These are phyloP conservation scores for Daldinia caldariorum DNA, from an alignment of 495 filamentous ascomycete species.

Conservation along the genomic window DNA sequence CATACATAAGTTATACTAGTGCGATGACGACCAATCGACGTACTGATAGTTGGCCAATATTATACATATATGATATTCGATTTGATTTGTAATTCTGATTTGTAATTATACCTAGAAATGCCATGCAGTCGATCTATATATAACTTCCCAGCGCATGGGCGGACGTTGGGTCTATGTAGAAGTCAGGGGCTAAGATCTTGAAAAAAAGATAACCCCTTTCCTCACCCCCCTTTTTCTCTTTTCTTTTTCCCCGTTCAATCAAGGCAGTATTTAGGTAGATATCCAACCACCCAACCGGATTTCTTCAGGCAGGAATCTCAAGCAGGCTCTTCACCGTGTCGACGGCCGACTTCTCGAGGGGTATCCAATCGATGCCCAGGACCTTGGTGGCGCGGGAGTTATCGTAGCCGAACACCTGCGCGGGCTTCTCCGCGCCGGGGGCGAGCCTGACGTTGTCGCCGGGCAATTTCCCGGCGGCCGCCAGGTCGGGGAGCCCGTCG, in stretches of 20 bases:
- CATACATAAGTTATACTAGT: too few species aligned
- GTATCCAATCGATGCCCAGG: conserved; percentile 66
- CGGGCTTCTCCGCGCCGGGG: conserved; percentile 49
- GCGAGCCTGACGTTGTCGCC: conserved; percentile 37
- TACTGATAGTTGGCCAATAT: not conserved
- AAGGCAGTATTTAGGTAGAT: too few species aligned
- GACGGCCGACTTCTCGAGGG: conserved; percentile 63
- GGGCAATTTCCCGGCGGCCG: conserved; percentile 53
- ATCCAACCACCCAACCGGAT: not conserved
- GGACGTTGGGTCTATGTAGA: not conserved
- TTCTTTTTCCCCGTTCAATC: too few species aligned
- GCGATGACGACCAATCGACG: not conserved
- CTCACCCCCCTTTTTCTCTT: too few species aligned
- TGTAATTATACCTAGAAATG: too few species aligned
- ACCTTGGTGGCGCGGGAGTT: conserved; percentile 60
- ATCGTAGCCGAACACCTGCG: conserved; percentile 59
- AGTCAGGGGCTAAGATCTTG: not conserved
- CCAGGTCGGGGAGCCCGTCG: conserved; percentile 63
- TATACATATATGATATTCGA: too few species aligned
- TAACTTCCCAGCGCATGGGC: not conserved
- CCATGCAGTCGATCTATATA: not conserved
- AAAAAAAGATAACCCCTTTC: not conserved
- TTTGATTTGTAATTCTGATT: too few species aligned
- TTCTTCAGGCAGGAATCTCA: conserved; percentile 47
- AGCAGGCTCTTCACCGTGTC: conserved; percentile 68